Evolutionary conservation across 495 filamentous ascomycete genomes (phyloP).

Genomic region (Lentithecium fluviatile): DNA sequence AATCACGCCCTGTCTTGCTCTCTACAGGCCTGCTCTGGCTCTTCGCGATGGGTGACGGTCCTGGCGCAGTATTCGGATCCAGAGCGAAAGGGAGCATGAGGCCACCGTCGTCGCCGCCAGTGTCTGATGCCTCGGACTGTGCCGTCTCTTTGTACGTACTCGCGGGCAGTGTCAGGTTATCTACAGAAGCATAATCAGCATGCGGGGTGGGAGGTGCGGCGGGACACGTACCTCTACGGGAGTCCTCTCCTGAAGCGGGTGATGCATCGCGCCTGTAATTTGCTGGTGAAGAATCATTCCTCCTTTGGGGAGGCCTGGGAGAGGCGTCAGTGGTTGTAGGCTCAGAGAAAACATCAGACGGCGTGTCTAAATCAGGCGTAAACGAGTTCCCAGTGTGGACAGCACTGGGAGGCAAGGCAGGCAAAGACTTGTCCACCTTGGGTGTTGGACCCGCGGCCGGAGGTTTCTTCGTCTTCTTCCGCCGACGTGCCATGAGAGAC

Average conservation of each 20-base stretch:
- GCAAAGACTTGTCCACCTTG: constrained; percentile 89
- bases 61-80: constrained; percentile 72
- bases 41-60: constrained; percentile 49
- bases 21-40: constrained; percentile 11
- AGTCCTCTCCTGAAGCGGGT: constrained; percentile 37
- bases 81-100: constrained; percentile 90
- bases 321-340: constrained; percentile 67
- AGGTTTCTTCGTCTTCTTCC: constrained; percentile 77
- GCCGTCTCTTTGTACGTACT: constrained; percentile 77
- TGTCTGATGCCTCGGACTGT: constrained; percentile 62
- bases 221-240: constrained; percentile 40
- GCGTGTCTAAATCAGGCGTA: constrained; percentile 65
- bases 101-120: constrained; percentile 59
- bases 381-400: constrained; percentile 53
- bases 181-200: constrained; percentile 38
- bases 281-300: constrained; percentile 39
- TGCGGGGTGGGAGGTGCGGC: neutral
- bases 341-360: constrained; percentile 63
- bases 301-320: constrained; percentile 53
- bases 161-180: constrained; percentile 67
- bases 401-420: constrained; percentile 80
- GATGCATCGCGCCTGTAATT: constrained; percentile 42
- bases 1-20: constrained; percentile 36
- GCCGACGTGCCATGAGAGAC: constrained; percentile 90
- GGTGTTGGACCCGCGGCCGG: constrained; percentile 54